A percentile compares a stretch with the other conserved stretches of the same genome.
Evolutionary conservation across 1,284 basidiomycete genomes (phyloP).

Genomic region (Cryptococcus wingfieldii): DNA sequence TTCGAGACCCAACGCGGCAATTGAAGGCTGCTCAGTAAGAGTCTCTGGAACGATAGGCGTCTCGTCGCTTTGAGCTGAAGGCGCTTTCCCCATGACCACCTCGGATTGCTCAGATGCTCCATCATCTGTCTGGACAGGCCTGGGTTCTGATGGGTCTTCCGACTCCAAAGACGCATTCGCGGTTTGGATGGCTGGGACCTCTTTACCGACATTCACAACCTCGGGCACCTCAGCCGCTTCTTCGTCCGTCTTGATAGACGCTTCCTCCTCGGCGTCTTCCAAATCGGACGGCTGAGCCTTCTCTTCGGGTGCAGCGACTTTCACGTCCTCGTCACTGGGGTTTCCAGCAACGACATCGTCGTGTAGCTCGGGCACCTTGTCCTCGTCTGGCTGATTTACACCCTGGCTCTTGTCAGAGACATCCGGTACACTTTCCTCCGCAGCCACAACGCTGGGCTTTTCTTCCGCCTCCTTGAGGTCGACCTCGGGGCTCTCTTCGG

Average conservation of each 20-base stretch:
- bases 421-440: too few relatives aligned
- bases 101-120: background rate
- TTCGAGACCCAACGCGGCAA: slow-evolving; percentile 5
- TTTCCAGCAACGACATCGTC: background rate
- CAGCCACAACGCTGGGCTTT: background rate
- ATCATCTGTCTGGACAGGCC: background rate
- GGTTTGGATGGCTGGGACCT: background rate
- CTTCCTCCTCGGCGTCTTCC: background rate
- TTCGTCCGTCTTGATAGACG: slow-evolving; percentile 1
- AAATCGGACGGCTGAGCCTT: background rate
- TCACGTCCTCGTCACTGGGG: too few relatives aligned
- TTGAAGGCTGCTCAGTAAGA: slow-evolving; percentile 5
- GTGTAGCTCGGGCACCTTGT: background rate
- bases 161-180: background rate
- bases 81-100: background rate
- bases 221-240: background rate
- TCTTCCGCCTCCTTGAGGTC: background rate
- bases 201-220: background rate
- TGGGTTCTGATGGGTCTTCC: background rate
- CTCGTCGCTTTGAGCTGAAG: background rate
- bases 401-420: background rate
- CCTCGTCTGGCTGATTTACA: background rate
- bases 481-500: background rate
- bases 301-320: too few relatives aligned
- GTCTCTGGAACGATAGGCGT: background rate